phyloP scores from a whole-genome alignment of 495 filamentous ascomycete species.

The Annulohypoxylon maeteangense region DNA sequence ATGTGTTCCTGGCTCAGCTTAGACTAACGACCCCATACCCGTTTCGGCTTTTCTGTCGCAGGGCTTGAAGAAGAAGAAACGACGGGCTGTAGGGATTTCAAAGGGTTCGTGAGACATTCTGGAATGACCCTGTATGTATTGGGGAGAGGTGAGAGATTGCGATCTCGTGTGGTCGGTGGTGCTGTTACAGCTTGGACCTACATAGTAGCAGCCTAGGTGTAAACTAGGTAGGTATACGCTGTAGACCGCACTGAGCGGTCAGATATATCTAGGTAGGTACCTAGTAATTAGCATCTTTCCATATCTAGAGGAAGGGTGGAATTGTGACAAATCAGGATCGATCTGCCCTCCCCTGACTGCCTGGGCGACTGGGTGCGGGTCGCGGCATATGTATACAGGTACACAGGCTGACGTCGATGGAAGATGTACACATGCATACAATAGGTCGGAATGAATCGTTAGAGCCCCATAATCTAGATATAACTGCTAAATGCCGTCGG shows the following conservation, averaged over 20 bases:
- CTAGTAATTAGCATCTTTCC: conserved; percentile 8
- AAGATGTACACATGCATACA: no score
- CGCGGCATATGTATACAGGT: neutral
- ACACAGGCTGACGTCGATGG: neutral
- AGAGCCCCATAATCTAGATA: neutral
- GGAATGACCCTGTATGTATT: conserved; percentile 8
- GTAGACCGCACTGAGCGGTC: neutral
- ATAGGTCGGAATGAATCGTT: neutral
- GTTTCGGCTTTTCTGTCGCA: conserved; percentile 22
- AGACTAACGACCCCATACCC: conserved; percentile 17
- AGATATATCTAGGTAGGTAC: no score
- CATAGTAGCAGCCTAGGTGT: no score
- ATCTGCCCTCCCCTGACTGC: no score
- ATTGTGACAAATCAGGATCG: conserved; percentile 27
- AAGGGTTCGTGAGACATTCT: conserved; percentile 29
- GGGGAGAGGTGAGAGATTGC: neutral
- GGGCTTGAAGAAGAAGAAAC: conserved; percentile 9
- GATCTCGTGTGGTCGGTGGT: conserved; percentile 9
- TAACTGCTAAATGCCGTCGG: neutral
- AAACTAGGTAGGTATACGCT: no score
- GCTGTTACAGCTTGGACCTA: neutral
- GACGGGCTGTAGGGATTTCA: neutral
- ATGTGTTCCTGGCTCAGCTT: conserved; percentile 29
- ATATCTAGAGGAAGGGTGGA: neutral
- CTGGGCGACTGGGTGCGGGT: no score